Evolutionary conservation across 2,329 filamentous ascomycete species (phyloP).

Genomic region (Colletotrichum spinosum): DNA sequence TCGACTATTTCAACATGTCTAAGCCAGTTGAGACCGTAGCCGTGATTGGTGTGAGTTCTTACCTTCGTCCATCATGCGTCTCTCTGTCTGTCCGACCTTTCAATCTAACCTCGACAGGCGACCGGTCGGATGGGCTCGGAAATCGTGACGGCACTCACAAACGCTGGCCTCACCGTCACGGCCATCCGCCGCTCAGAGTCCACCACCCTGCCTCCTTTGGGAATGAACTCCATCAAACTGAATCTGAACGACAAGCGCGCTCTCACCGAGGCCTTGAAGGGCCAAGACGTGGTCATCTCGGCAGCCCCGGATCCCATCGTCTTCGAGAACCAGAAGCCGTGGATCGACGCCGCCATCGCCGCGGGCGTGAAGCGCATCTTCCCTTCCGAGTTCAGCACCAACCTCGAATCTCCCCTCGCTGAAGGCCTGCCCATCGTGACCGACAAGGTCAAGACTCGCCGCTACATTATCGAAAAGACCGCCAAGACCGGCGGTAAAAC

Average conservation of each 20-base stretch:
- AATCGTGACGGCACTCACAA: conserved; percentile 44
- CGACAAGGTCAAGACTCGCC: conserved; percentile 38
- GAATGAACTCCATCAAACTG: conserved; percentile 47
- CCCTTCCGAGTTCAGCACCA: conserved; percentile 60
- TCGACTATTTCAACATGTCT: neutral
- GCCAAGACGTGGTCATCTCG: conserved; percentile 67
- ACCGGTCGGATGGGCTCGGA: conserved; percentile 49
- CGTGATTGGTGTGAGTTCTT: conserved; percentile 16
- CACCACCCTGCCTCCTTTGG: conserved; percentile 45
- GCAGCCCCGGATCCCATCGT: conserved; percentile 51
- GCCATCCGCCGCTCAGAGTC: conserved; percentile 56
- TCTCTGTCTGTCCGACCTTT: too few species aligned
- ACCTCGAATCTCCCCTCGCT: conserved; percentile 41
- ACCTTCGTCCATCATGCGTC: too few species aligned
- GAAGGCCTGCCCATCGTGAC: conserved; percentile 38
- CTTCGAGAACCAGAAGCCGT: conserved; percentile 56
- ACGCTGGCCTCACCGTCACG: conserved; percentile 49
- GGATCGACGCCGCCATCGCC: conserved; percentile 64
- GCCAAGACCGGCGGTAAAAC: conserved; percentile 34
- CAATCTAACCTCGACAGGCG: conserved; percentile 24
- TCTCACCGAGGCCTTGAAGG: conserved; percentile 63
- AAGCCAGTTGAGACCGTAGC: conserved; percentile 12
- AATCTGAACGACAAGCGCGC: conserved; percentile 52
- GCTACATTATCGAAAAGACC: conserved; percentile 21
- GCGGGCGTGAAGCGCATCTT: conserved; percentile 67